A percentile compares a stretch with the other conserved stretches of the same genome.
Evolutionary conservation across 768 basidiomycete genomes (phyloP).

Genomic region (Fibroporia radiculosa): DNA sequence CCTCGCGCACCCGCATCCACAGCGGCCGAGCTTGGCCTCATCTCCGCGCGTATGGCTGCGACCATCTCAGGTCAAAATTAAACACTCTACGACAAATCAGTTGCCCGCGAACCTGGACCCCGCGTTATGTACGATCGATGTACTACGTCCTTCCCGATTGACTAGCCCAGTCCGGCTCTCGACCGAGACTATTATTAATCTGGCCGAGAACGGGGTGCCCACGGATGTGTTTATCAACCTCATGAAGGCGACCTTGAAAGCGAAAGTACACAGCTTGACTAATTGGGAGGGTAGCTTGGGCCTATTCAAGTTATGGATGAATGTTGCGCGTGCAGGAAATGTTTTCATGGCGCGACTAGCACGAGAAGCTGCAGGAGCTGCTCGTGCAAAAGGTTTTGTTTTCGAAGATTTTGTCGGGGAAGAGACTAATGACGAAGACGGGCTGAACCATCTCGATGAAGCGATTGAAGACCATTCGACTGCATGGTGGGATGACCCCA

Average conservation of each 20-base stretch:
- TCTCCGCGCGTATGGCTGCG: slow-evolving; percentile 22
- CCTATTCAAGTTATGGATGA: slow-evolving; percentile 14
- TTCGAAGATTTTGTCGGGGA: slow-evolving; percentile 15
- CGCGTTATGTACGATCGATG: slow-evolving; percentile 41
- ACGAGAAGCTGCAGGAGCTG: slow-evolving; percentile 16
- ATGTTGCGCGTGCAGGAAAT: slow-evolving; percentile 16
- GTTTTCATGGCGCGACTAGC: slow-evolving; percentile 20
- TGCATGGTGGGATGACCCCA: slow-evolving; percentile 65
- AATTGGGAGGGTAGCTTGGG: slow-evolving; percentile 11
- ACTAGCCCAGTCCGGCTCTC: slow-evolving; percentile 41
- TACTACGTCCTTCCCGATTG: slow-evolving; percentile 46
- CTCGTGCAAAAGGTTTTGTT: slow-evolving; percentile 20
- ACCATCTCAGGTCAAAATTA: slow-evolving; percentile 25
- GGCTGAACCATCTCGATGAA: slow-evolving; percentile 9
- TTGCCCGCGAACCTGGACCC: slow-evolving; percentile 24
- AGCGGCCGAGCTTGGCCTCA: slow-evolving; percentile 5
- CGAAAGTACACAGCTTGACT: slow-evolving; percentile 19
- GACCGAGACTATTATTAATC: slow-evolving; percentile 52
- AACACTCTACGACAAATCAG: slow-evolving; percentile 23
- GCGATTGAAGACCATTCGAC: slow-evolving; percentile 33
- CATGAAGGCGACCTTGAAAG: slow-evolving; percentile 16
- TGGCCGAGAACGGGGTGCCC: slow-evolving; percentile 57
- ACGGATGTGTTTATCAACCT: slow-evolving; percentile 28
- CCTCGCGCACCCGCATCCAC: slow-evolving; percentile 17
- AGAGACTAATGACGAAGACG: slow-evolving; percentile 20